A percentile compares a stretch with the other conserved stretches of the same genome.
These are phyloP conservation scores for Mycena capillaripes DNA, from an alignment of 768 basidiomycete species.

Conservation along the genomic window DNA sequence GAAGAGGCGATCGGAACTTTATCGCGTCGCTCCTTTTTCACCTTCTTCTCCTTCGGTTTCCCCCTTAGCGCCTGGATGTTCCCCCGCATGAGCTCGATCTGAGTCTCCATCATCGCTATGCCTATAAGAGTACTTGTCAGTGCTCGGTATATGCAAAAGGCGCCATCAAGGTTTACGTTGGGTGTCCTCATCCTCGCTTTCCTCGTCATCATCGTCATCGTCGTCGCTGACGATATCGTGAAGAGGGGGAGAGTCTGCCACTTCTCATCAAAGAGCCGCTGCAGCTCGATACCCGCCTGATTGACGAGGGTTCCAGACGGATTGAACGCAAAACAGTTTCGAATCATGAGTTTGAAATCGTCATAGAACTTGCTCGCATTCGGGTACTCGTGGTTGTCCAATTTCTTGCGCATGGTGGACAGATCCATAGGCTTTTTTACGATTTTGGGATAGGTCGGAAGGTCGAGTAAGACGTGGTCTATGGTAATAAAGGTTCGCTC, in stretches of 20 bases:
- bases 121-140: slow-evolving; percentile 57
- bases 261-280: slow-evolving; percentile 92
- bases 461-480: slow-evolving; percentile 85
- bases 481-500: slow-evolving; percentile 25
- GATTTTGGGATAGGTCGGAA: slow-evolving; percentile 89
- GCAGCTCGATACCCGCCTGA: slow-evolving; percentile 87
- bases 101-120: slow-evolving; percentile 83
- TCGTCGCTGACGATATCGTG: slow-evolving; percentile 70
- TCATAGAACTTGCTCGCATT: slow-evolving; percentile 87
- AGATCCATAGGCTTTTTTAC: slow-evolving; percentile 98
- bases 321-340: slow-evolving; percentile 95
- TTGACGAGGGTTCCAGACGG: slow-evolving; percentile 90
- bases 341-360: slow-evolving; percentile 95
- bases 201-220: slow-evolving; percentile 76
- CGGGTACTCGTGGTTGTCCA: slow-evolving; percentile 82
- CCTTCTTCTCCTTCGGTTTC: slow-evolving; percentile 82
- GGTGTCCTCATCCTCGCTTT: slow-evolving; percentile 77
- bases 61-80: slow-evolving; percentile 74
- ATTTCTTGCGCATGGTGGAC: slow-evolving; percentile 87
- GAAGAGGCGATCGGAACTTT: slow-evolving; percentile 71
- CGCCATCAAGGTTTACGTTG: slow-evolving; percentile 64
- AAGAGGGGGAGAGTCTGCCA: slow-evolving; percentile 85
- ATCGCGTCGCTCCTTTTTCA: slow-evolving; percentile 60
- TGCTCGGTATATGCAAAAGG: slow-evolving; percentile 1
- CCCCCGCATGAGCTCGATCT: slow-evolving; percentile 83